Evolutionary conservation across 208 protist species (phyloP), one percentile per base, ranked within the genome.

Genomic region (Angomonas deanei): DNA sequence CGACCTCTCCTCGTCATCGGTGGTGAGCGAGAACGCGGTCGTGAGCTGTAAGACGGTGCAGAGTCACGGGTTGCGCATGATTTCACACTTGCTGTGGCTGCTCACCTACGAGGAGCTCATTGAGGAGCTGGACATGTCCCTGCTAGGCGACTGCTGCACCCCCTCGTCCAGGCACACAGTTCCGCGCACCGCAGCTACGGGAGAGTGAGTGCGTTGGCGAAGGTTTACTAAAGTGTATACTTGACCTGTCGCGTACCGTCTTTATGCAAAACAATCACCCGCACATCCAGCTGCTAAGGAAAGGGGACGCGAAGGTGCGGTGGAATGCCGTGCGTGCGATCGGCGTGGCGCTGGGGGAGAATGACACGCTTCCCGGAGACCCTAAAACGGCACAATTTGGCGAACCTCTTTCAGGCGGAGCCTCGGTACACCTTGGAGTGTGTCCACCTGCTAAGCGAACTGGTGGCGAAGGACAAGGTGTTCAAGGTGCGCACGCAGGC

Each of bases 401-500:
- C 8, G 8, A 39, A 5, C 34, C 34, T 39, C 13, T 17, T 39
- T 39, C 8, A 39, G 34, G 34, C 34, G 34, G 34, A 39, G 34
- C 34, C 34, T 5, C 5, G 5, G 5, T 39, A 39, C 34, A 50
- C 42, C 17, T 26, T 50, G 8, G 42, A 50, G 42, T 50, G 42
- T 50, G 17, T 50, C 17, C 19, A 26, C 5, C 42, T 50, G 8
- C 42, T 50, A 8, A 5, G 17, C 3, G 42, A 50, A 3, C 19
- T 50, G 8, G 42, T 50, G 3, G 4, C 23, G 42, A 50, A 50
- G 4, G 42, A 50, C 19, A 50, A 50, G 23, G 4, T 50, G 15
- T 50, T 50, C 42, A 50, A 50, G 19, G 42, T 50, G 42, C 42
- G 42, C 19, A 50, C 42, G 5, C 42, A 50, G 23, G 42, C 42